Percentiles rank a stretch among this genome's conserved stretches.
Evolutionary conservation across 257 asterid species (phyloP).

Genomic region (Fraxinus excelsior): DNA sequence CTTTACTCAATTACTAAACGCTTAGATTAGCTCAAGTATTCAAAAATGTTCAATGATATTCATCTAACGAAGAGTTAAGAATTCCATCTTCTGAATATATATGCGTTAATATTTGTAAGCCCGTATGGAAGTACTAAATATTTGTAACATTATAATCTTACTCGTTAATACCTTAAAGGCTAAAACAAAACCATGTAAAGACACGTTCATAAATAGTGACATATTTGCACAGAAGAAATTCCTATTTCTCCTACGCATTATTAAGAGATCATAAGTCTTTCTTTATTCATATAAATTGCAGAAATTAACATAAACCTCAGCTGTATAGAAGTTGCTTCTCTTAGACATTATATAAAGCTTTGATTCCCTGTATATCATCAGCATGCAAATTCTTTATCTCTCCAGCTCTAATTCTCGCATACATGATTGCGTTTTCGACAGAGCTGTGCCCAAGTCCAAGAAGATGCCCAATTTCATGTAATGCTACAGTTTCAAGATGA

Average conservation of each 20-base stretch:
- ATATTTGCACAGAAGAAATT: neutral
- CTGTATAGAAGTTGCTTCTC: neutral
- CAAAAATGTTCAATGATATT: no score
- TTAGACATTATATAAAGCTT: conserved; percentile 10
- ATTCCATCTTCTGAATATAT: no score
- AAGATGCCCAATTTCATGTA: conserved; percentile 50
- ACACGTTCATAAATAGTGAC: no score
- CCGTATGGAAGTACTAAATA: no score
- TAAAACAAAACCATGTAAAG: no score
- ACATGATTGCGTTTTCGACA: conserved; percentile 34
- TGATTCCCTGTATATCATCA: conserved; percentile 38
- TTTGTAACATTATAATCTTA: no score
- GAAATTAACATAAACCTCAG: neutral
- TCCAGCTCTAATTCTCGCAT: conserved; percentile 13
- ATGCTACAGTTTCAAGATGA: conserved; percentile 35
- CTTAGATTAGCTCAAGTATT: no score
- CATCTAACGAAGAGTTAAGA: no score
- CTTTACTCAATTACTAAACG: no score
- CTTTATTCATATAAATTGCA: neutral
- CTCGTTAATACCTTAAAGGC: no score
- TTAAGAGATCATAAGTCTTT: neutral
- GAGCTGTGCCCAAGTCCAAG: conserved; percentile 43
- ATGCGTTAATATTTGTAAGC: no score
- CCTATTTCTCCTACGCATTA: neutral
- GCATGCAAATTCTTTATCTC: conserved; percentile 14